Base-by-base conservation (phyloP, 106 monocot species). In the Dendrobium nobile region DNA sequence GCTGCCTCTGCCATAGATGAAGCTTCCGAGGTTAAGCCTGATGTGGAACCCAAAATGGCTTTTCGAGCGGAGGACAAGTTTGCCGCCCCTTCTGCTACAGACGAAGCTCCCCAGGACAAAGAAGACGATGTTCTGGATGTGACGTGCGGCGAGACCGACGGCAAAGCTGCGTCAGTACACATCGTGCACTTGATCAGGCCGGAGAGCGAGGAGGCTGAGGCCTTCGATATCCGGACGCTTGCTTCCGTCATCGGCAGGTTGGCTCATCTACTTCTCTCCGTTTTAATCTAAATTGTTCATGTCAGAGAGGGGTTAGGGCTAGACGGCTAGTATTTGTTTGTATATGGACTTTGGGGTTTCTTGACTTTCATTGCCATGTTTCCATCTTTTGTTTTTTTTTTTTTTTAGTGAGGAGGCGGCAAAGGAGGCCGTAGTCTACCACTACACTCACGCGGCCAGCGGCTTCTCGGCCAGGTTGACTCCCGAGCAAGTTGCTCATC, bases 401-500 rank as follows among this genome's bases (percentile, higher is more conserved):
- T 75, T 15, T 72, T 65, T 15, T 47, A 95, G 92, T 75, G 92
- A 95, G 81, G 90, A 89, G 9, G 89, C 88, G 24, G 95, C 95
- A 58, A 92, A 85, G 88, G 86, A 81, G 47, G 85, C 90, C 40
- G n/a, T 95, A 61, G 28, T 95, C 2, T 92, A 95, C 67, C 88
- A 90, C 80, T 95, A 95, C 86, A 86, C 20, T 77, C 81, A 86
- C 45, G 92, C 88, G 9, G 87, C 88, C 7, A 95, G 89, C 28
- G 95, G 95, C 7, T 95, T 95, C 83, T 84, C 95, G 15, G 95
- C 95, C 18, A 92, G 85, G 79, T 82, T 95, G 24, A 95, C 95
- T 13, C 86, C 88, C n/a, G 33, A 87, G 22, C 92, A 95, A 86
- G 92, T 81, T 17, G 84, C 75, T 1, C 84, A 89, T 26, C 84